phyloP scores from a whole-genome alignment of 352 stramenopile species.

The Globisporangium spinosum region DNA sequence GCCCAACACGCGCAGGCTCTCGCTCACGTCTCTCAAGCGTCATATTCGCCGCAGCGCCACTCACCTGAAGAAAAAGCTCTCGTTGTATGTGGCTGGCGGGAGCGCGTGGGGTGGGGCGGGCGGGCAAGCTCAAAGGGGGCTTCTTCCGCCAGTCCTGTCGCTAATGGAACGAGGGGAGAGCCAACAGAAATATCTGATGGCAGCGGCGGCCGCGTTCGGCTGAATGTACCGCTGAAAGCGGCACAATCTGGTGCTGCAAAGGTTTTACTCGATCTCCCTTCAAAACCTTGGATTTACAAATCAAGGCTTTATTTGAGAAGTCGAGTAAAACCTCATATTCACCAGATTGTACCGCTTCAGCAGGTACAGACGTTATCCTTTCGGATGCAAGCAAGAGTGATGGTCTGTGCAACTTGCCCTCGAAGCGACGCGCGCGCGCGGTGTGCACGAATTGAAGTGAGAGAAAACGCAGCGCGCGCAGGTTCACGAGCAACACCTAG shows the following conservation, averaged over 20 bases:
- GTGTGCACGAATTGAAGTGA: neutral
- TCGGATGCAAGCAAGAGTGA: neutral
- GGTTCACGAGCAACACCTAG: neutral
- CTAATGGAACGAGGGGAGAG: slow-evolving; percentile 10
- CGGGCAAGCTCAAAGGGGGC: slow-evolving; percentile 7
- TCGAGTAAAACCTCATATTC: neutral
- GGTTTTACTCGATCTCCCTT: neutral
- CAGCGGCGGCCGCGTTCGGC: neutral
- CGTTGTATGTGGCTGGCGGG: slow-evolving; percentile 19
- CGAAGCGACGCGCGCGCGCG: slow-evolving; percentile 1
- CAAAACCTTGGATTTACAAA: neutral
- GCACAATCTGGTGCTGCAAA: slow-evolving; percentile 13
- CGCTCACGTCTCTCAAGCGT: neutral
- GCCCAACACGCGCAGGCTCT: neutral
- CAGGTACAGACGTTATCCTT: neutral
- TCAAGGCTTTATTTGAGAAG: neutral
- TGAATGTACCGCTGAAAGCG: slow-evolving; percentile 4
- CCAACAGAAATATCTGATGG: slow-evolving; percentile 42
- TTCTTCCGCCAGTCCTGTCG: neutral
- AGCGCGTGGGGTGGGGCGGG: neutral
- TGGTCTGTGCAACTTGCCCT: neutral
- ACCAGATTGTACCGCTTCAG: neutral
- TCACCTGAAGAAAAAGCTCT: slow-evolving; percentile 25
- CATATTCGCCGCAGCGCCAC: slow-evolving; percentile 4
- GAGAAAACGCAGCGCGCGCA: neutral